phyloP scores from a whole-genome alignment of 306 rosid species.

The Castanea mollissima region DNA sequence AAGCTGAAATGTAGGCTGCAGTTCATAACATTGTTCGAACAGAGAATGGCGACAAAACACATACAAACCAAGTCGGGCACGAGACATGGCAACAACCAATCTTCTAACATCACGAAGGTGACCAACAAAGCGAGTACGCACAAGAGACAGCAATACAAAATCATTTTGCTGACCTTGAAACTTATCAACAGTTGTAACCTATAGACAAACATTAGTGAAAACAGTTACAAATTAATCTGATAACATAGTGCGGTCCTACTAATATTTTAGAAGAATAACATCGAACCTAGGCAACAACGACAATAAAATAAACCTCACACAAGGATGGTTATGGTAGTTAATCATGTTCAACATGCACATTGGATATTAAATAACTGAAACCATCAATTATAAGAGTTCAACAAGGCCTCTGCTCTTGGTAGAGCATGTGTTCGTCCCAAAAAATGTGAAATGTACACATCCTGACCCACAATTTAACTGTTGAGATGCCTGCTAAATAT shows the following conservation, averaged over 20 bases:
- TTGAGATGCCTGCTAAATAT: too few species aligned
- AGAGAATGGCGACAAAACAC: conserved; percentile 88
- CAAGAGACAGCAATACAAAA: conserved; percentile 85
- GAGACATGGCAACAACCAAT: conserved; percentile 98
- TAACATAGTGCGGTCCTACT: neutral
- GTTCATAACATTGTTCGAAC: conserved; percentile 85
- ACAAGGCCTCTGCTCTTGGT: too few species aligned
- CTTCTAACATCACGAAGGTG: conserved; percentile 97
- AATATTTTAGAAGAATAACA: neutral
- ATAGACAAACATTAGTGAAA: conserved; percentile 11
- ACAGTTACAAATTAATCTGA: neutral
- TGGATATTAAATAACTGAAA: too few species aligned
- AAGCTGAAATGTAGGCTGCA: conserved; percentile 91
- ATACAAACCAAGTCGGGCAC: conserved; percentile 92
- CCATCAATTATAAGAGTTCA: too few species aligned
- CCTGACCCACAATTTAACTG: neutral
- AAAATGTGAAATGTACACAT: neutral
- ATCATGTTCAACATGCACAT: too few species aligned
- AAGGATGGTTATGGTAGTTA: too few species aligned
- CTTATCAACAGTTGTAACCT: conserved; percentile 94
- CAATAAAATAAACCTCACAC: neutral
- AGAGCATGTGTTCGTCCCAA: neutral
- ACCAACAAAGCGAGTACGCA: conserved; percentile 91
- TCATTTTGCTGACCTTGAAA: conserved; percentile 99
- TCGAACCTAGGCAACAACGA: neutral